Evolutionary conservation across 2,329 filamentous ascomycete species (phyloP), one percentile per base, ranked within the genome.

Genomic region (Exophiala alcalophila): DNA sequence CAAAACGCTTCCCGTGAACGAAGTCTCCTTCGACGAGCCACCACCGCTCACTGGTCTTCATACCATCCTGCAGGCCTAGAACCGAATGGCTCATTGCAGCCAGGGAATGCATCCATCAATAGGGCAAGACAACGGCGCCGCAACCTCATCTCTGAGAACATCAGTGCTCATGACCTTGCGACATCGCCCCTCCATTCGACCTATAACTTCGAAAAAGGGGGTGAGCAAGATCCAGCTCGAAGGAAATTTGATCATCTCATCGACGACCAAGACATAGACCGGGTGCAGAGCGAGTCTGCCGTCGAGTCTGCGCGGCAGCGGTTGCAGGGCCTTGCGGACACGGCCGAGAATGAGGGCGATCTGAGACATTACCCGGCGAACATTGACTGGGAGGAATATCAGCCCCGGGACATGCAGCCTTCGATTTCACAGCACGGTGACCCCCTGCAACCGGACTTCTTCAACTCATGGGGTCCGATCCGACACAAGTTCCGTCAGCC

Each of bases 401-500:
- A 36, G n/a, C 16, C 12, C n/a, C 16, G 28, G 11, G n/a, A 31
- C 8, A 23, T 31, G 11, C n/a, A 34, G 24, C 4, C 14, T 7
- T 25, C 28, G 5, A 4, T 9, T 15, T 39, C 42, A 10, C 29
- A 39, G 9, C 4, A n/a, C 10, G 25, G 41, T 15, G 48, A 56
- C 8, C 38, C 48, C 12, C 28, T 19, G 21, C 15, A 47, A 6
- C 21, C 48, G 10, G 33, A 45, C n/a, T 57, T 58, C 27, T 58
- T 58, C 35, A 63, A 62, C 30, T 40, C 33, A 0, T 64, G 61
- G 61, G 52, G 49, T 4, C 55, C 47, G 10, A 40, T 60, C 5
- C 48, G 61, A 1, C 50, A 58, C 29, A 34, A 41, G n/a, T 23
- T 59, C 3, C 56, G 57, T 0, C 57, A 61, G 36, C 57, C 59